A percentile compares a stretch with the other conserved stretches of the same genome.
Conservation (phyloP, 495 filamentous ascomycete species). For the Penicillium longicatenatum region DNA sequence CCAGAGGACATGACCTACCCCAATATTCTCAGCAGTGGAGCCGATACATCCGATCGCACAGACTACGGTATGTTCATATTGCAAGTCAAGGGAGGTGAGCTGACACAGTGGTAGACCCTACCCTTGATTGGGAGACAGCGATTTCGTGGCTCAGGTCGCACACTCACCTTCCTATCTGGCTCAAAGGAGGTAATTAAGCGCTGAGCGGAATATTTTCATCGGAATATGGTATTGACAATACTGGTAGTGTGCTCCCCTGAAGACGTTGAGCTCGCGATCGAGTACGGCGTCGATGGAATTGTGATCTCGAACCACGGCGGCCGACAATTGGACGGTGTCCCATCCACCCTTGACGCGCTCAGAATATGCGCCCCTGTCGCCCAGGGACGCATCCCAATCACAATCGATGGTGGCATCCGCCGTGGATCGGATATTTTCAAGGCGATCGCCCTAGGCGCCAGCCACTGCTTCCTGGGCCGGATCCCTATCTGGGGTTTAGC, state of each 20-base stretch:
- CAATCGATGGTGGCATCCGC: slow-evolving; percentile 18
- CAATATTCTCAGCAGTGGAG: slow-evolving; percentile 34
- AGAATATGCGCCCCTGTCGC: slow-evolving; percentile 58
- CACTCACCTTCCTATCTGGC: slow-evolving; percentile 14
- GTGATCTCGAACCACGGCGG: slow-evolving; percentile 70
- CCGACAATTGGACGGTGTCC: slow-evolving; percentile 60
- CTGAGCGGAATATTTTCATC: not conserved
- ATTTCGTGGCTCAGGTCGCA: slow-evolving; percentile 14
- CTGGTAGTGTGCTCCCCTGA: slow-evolving; percentile 59
- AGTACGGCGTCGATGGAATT: slow-evolving; percentile 60
- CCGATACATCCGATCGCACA: slow-evolving; percentile 30
- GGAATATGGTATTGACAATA: not conserved
- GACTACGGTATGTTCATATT: slow-evolving; percentile 29
- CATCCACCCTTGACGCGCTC: slow-evolving; percentile 59
- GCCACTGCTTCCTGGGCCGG: slow-evolving; percentile 14
- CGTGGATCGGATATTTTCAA: slow-evolving; percentile 22
- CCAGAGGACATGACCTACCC: slow-evolving; percentile 27
- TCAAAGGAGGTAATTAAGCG: slow-evolving; percentile 11
- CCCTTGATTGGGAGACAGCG: slow-evolving; percentile 30
- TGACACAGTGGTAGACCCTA: slow-evolving; percentile 54
- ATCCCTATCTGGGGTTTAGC: slow-evolving; percentile 20
- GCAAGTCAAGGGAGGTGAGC: not conserved
- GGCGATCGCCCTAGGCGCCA: slow-evolving; percentile 15
- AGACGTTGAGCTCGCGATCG: slow-evolving; percentile 41
- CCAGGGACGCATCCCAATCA: slow-evolving; percentile 13